Evolutionary conservation across 345 rosid genomes (phyloP).

Genomic region (Diplotaxis tenuifolia): DNA sequence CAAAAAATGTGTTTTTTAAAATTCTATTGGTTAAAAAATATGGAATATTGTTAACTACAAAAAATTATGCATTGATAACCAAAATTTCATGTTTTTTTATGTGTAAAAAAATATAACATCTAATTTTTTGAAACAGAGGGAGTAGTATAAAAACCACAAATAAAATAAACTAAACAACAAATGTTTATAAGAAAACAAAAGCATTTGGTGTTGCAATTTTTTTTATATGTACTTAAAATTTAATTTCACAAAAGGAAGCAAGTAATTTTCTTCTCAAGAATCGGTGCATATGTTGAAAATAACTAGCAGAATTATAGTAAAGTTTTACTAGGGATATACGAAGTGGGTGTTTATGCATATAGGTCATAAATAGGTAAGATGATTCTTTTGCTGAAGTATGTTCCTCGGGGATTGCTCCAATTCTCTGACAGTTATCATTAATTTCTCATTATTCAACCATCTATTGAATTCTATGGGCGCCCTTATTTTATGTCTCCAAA

Average conservation of each 20-base stretch:
- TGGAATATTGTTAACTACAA: no score
- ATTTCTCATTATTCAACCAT: neutral
- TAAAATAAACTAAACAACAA: neutral
- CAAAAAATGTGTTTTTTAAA: no score
- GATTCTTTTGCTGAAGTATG: neutral
- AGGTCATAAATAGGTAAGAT: neutral
- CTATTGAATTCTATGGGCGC: constrained; percentile 31
- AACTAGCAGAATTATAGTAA: neutral
- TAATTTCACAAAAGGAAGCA: neutral
- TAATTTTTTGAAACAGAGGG: no score
- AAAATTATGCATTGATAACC: no score
- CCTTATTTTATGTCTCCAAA: constrained; percentile 21
- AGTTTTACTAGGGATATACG: neutral
- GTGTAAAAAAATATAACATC: no score
- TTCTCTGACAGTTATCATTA: neutral
- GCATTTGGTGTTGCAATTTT: neutral
- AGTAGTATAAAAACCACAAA: neutral
- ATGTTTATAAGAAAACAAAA: neutral
- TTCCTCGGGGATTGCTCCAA: neutral
- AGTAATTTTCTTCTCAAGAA: neutral
- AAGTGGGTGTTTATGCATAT: neutral
- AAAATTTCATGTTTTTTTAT: no score
- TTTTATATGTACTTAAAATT: neutral
- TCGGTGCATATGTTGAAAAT: neutral
- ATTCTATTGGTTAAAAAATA: no score